Base-by-base conservation (phyloP, 1,284 basidiomycete species). In the Singerocomus rubriflavus region DNA sequence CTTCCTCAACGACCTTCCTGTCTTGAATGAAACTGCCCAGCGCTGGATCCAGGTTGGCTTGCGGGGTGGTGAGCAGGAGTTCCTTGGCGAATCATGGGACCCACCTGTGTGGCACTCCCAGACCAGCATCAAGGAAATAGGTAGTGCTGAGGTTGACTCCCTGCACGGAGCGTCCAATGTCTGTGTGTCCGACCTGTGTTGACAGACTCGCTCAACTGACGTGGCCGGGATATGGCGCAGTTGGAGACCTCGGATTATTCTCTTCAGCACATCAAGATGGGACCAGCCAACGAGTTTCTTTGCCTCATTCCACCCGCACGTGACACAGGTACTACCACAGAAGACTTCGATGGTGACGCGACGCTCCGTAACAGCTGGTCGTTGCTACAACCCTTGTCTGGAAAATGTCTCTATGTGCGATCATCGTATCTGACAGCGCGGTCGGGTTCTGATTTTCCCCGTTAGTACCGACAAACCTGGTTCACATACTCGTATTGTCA, bases 401-500 rank as follows among this genome's bases (percentile, higher is more conserved):
- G 84, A 56, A 81, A 77, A 52, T 91, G 88, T 69, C 80, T 91
- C 68, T 91, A 90, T 71, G 88, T 91, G 73, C 66, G 85, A 77
- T 55, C 53, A 40, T 59, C 53, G 51, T 56, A 54, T 54, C 53
- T 61, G 59, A 47, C 54, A 44, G 21, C 46, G 39, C 36, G 37
- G 25, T 46, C 45, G 57, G 53, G 31, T 39, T 56, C 51, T 56
- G 40, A 69, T 50, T 37, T 30, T 17, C 6, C 40, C 40, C 46
- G 25, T 48, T 60, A 91, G 88, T 85, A 88, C 68, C 81, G 82
- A 61, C 88, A 91, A 77, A 80, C 85, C 35, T 98, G 94, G 94
- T 97, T 96, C 73, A 97, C 93, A 37, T 97, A 96, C 71, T 87
- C 91, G 52, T 96, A 96, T 71, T 96, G 93, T 74, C 93, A 94